Percentiles rank a stretch among this genome's conserved stretches.
Conservation (phyloP, 1,139 yeast genomes). For the Taiozyma sp. region DNA sequence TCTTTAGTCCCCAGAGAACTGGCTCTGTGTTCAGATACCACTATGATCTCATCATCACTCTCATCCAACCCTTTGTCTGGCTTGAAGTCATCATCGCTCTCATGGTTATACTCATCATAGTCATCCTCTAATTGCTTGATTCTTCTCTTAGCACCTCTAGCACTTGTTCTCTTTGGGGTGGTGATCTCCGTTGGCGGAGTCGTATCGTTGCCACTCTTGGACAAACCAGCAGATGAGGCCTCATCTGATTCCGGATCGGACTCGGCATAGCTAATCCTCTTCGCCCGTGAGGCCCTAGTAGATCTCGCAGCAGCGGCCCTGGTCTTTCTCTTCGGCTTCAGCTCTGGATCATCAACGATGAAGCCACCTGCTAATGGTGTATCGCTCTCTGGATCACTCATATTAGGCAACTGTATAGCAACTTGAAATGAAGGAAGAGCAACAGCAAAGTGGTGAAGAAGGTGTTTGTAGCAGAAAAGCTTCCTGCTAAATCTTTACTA, state of each 20-base stretch:
- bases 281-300: not conserved
- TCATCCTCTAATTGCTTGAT: slow-evolving; percentile 26
- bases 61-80: slow-evolving; percentile 12
- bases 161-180: slow-evolving; percentile 10
- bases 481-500: not conserved
- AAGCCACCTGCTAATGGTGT: slow-evolving; percentile 19
- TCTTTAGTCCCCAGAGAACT: not conserved
- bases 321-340: slow-evolving; percentile 7
- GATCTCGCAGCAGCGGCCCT: slow-evolving; percentile 1
- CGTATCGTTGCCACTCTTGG: slow-evolving; percentile 13
- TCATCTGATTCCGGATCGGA: slow-evolving; percentile 9
- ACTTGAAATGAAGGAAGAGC: not conserved
- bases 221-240: slow-evolving; percentile 6
- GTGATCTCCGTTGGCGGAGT: slow-evolving; percentile 1
- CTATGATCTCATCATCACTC: slow-evolving; percentile 18
- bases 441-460: not conserved
- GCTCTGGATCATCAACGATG: slow-evolving; percentile 22
- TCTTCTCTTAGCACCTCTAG: slow-evolving; percentile 12
- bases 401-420: not conserved
- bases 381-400: slow-evolving; percentile 18
- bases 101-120: slow-evolving; percentile 30
- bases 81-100: slow-evolving; percentile 22
- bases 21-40: slow-evolving; percentile 2
- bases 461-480: slow-evolving; percentile 2
- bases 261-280: slow-evolving; percentile 11